Conservation (phyloP, 345 rosid species). For the Ceriops zippeliana region DNA sequence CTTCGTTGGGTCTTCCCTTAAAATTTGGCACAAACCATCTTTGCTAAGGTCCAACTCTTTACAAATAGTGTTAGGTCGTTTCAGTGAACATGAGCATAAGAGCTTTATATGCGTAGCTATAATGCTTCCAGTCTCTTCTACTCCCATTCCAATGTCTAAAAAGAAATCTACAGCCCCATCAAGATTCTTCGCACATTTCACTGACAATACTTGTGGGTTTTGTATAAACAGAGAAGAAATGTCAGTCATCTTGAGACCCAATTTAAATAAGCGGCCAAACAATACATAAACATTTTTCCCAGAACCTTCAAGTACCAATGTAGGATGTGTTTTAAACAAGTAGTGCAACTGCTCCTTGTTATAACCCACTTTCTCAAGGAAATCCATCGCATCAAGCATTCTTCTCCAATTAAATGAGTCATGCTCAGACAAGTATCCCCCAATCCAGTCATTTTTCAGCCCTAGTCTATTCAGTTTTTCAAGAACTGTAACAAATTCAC, state of each 20-base stretch:
- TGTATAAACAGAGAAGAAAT: constrained; percentile 43
- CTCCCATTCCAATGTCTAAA: constrained; percentile 50
- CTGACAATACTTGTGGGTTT: constrained; percentile 50
- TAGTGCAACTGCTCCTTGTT: constrained; percentile 44
- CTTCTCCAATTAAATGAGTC: constrained; percentile 55
- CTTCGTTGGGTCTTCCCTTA: constrained; percentile 56
- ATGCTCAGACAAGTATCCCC: constrained; percentile 34
- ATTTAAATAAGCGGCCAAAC: constrained; percentile 58
- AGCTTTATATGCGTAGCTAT: constrained; percentile 35
- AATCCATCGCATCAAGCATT: constrained; percentile 50
- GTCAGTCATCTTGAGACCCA: constrained; percentile 49
- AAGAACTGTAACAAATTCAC: constrained; percentile 45
- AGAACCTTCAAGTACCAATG: constrained; percentile 53
- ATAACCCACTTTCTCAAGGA: constrained; percentile 59
- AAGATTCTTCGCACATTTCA: constrained; percentile 43
- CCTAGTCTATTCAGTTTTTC: constrained; percentile 47
- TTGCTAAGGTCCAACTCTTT: constrained; percentile 38
- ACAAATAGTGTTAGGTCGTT: constrained; percentile 49
- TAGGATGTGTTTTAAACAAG: constrained; percentile 48
- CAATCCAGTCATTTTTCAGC: constrained; percentile 50
- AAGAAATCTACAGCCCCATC: constrained; percentile 46
- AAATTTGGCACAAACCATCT: constrained; percentile 43
- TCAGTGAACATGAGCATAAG: constrained; percentile 50
- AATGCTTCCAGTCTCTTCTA: constrained; percentile 38
- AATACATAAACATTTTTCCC: constrained; percentile 58